phyloP scores from a whole-genome alignment of 495 filamentous ascomycete species.

The Podospora sp. region DNA sequence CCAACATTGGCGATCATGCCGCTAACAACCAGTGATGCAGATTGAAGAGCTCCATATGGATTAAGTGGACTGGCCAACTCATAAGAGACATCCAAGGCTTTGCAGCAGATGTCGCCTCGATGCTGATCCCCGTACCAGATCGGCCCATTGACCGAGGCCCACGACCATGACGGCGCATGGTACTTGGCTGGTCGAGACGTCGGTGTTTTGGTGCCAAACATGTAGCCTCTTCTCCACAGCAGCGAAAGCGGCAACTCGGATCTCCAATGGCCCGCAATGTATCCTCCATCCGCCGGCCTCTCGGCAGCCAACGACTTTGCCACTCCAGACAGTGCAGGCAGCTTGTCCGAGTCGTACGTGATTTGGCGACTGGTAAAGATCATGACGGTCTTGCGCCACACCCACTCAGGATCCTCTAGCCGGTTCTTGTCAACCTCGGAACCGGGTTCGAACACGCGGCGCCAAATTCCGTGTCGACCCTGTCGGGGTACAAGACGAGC shows the following conservation, averaged over 20 bases:
- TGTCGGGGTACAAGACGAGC: neutral
- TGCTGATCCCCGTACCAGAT: neutral
- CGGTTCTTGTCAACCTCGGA: neutral
- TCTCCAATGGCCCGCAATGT: constrained; percentile 5
- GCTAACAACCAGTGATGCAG: too few relatives aligned
- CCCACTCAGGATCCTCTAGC: neutral
- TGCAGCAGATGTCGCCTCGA: neutral
- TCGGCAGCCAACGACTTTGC: neutral
- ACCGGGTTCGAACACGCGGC: neutral
- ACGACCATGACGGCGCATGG: constrained; percentile 10
- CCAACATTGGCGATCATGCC: too few relatives aligned
- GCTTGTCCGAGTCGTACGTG: constrained; percentile 6
- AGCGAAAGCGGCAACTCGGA: constrained; percentile 4
- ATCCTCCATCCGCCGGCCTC: neutral
- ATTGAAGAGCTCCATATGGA: too few relatives aligned
- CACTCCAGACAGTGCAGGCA: neutral
- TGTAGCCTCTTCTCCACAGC: constrained; percentile 1
- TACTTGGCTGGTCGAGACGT: neutral
- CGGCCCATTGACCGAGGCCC: neutral
- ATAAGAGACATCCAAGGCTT: constrained; percentile 2
- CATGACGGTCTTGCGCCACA: neutral
- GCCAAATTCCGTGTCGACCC: neutral
- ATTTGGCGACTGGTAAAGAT: neutral
- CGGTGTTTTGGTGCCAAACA: neutral
- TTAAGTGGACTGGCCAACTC: neutral